phyloP scores from a whole-genome alignment of 2,329 filamentous ascomycete species.

The Paracorniculantispora psalliotae region DNA sequence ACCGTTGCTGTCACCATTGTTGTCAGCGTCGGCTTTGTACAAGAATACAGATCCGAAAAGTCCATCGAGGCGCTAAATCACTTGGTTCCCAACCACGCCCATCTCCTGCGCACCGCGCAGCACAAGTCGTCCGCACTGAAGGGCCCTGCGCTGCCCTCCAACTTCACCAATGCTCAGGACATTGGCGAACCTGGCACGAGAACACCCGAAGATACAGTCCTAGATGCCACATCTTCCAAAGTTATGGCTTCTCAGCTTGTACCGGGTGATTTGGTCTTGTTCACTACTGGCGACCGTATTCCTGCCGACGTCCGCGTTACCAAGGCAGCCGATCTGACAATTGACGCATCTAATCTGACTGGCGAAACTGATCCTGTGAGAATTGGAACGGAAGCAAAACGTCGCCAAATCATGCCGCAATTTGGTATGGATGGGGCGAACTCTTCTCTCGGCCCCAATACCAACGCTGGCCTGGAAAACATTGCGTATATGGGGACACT shows the following conservation, averaged over 20 bases:
- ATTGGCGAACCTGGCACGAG: slow-evolving; percentile 39
- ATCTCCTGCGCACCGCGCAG: slow-evolving; percentile 69
- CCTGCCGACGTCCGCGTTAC: slow-evolving; percentile 95
- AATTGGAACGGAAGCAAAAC: slow-evolving; percentile 61
- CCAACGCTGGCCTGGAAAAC: slow-evolving; percentile 61
- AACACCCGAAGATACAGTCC: slow-evolving; percentile 56
- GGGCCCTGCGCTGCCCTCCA: slow-evolving; percentile 45
- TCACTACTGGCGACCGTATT: slow-evolving; percentile 93
- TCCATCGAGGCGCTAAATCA: slow-evolving; percentile 92
- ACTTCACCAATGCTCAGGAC: slow-evolving; percentile 40
- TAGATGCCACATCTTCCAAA: slow-evolving; percentile 73
- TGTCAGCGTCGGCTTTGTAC: slow-evolving; percentile 90
- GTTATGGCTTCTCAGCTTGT: slow-evolving; percentile 85
- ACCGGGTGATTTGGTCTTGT: slow-evolving; percentile 86
- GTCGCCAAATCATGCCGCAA: slow-evolving; percentile 22
- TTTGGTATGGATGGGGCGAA: neutral
- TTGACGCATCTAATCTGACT: slow-evolving; percentile 94
- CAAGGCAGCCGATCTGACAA: slow-evolving; percentile 80
- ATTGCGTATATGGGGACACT: slow-evolving; percentile 98
- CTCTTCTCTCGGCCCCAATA: slow-evolving; percentile 1
- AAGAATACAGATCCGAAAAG: slow-evolving; percentile 96
- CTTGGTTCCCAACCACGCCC: slow-evolving; percentile 89
- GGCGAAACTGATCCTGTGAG: slow-evolving; percentile 92
- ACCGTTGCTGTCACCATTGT: slow-evolving; percentile 95
- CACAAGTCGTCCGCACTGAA: slow-evolving; percentile 32